These are phyloP conservation scores for Salix arbutifolia DNA, from an alignment of 345 rosid species.

Conservation along the genomic window DNA sequence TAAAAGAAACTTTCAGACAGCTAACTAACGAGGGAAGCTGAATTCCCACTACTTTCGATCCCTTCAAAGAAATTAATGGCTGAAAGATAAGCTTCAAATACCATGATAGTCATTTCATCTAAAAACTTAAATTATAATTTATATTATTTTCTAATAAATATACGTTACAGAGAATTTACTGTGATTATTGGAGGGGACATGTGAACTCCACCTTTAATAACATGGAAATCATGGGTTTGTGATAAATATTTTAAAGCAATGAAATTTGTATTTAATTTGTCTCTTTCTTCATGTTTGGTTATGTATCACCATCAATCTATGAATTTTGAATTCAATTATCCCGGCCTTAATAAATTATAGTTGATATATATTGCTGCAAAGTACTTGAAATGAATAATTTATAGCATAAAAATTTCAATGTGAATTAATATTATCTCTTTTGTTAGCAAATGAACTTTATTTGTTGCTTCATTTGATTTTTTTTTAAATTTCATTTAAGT, in stretches of 20 bases:
- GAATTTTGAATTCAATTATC: background rate
- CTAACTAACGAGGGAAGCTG: background rate
- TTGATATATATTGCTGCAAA: no score
- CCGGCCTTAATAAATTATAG: background rate
- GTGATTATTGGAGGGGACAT: background rate
- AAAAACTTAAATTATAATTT: background rate
- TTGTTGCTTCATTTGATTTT: no score
- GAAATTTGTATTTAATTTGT: background rate
- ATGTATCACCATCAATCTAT: background rate
- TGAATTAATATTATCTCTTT: background rate
- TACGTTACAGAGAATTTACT: fast-evolving
- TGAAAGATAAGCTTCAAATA: no score
- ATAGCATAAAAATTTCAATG: background rate
- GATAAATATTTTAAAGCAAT: background rate
- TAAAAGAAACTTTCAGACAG: background rate
- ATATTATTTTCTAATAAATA: background rate
- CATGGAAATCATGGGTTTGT: background rate
- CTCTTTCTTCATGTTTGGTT: background rate
- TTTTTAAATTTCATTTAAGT: no score
- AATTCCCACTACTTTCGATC: no score
- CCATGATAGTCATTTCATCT: no score
- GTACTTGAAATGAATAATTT: background rate
- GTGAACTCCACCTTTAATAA: background rate
- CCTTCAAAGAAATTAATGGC: no score
- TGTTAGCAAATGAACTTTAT: no score